Percentiles rank a stretch among this genome's conserved stretches.
These are phyloP conservation scores for Pythium pyrilobum DNA, from an alignment of 352 stramenopile species.

Conservation along the genomic window DNA sequence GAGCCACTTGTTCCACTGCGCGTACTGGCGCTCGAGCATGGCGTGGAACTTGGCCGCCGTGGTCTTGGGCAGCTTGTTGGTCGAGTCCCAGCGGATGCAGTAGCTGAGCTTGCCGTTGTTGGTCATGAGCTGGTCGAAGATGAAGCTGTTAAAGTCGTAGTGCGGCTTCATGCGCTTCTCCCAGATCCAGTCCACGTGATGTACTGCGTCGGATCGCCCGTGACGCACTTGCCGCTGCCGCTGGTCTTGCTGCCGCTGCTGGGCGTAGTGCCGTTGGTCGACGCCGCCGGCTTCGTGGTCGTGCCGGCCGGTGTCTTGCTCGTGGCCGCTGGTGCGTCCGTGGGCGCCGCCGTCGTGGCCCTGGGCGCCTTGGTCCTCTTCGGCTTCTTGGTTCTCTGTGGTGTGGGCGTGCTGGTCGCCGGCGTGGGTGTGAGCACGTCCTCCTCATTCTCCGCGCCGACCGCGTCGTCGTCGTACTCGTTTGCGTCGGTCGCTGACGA, in stretches of 20 bases:
- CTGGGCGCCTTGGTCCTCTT: neutral
- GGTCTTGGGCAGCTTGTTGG: constrained; percentile 31
- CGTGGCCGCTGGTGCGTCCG: neutral
- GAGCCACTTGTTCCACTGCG: constrained; percentile 34
- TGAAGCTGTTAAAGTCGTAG: constrained; percentile 16
- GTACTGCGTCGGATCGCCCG: constrained; percentile 19
- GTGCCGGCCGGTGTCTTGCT: neutral
- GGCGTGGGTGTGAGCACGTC: neutral
- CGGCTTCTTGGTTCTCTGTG: neutral
- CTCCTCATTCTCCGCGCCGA: neutral
- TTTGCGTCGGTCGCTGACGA: neutral
- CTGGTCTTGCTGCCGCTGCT: neutral
- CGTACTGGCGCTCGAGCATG: constrained; percentile 36
- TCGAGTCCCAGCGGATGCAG: constrained; percentile 48
- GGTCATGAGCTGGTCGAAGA: constrained; percentile 41
- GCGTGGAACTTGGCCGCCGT: constrained; percentile 37
- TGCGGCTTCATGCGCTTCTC: constrained; percentile 19
- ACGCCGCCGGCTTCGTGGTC: neutral
- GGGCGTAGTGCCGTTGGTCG: neutral
- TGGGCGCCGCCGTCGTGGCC: neutral
- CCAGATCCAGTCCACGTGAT: constrained; percentile 25
- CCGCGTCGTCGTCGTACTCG: neutral
- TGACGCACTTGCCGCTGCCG: constrained; percentile 14
- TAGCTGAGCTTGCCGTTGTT: constrained; percentile 39
- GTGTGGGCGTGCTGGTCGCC: neutral